phyloP scores from a whole-genome alignment of 768 basidiomycete genomes.

The Amanita fuliginea region DNA sequence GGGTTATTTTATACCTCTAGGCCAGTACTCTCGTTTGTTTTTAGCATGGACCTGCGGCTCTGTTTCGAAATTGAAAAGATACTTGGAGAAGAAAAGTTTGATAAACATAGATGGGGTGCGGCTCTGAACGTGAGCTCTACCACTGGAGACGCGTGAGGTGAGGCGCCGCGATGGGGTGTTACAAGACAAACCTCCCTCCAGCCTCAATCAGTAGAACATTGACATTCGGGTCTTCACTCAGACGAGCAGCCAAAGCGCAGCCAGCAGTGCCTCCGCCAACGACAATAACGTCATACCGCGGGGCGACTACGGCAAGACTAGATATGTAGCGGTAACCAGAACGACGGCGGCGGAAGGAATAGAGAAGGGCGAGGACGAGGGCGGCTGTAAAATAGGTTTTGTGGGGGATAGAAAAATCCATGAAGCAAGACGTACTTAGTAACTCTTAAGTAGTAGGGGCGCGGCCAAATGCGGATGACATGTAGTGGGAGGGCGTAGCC shows the following conservation, averaged over 20 bases:
- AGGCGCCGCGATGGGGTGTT: neutral
- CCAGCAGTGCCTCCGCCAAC: slow-evolving; percentile 41
- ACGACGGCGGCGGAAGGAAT: neutral
- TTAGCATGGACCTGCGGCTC: slow-evolving; percentile 41
- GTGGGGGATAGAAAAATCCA: neutral
- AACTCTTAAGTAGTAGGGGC: no score
- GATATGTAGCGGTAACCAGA: neutral
- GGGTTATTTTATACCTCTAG: slow-evolving; percentile 38
- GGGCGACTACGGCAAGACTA: neutral
- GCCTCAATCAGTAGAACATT: slow-evolving; percentile 50
- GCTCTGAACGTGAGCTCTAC: slow-evolving; percentile 25
- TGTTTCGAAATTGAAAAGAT: slow-evolving; percentile 46
- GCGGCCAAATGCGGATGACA: no score
- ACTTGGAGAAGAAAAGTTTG: slow-evolving; percentile 30
- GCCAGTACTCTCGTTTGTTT: slow-evolving; percentile 44
- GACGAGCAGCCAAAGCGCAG: slow-evolving; percentile 46
- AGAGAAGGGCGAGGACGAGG: neutral
- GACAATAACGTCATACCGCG: slow-evolving; percentile 1
- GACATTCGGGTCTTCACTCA: slow-evolving; percentile 43
- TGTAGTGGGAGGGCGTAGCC: neutral
- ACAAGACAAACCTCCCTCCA: slow-evolving; percentile 39
- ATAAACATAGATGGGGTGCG: slow-evolving; percentile 34
- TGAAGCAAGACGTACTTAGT: no score
- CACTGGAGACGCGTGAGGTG: slow-evolving; percentile 19
- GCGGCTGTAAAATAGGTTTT: neutral